A percentile compares a stretch with the other conserved stretches of the same genome.
phyloP scores from a whole-genome alignment of 2,329 filamentous ascomycete species.

The Neofusicoccum kwambonambiense region DNA sequence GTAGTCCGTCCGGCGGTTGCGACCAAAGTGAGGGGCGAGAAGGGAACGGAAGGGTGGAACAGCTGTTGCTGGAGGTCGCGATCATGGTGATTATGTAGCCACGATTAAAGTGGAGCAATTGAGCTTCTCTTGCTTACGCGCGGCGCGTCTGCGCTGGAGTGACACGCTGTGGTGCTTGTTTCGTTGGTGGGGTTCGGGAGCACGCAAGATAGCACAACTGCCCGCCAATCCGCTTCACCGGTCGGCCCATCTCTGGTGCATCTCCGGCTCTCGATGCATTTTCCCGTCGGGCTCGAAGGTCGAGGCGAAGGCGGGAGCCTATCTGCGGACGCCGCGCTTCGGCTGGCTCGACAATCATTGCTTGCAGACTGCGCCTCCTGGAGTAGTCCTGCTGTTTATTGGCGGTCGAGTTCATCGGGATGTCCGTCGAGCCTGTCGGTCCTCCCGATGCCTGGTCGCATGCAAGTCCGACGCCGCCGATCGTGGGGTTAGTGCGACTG shows the following conservation, averaged over 20 bases:
- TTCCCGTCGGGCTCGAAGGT: background rate
- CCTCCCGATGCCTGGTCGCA: background rate
- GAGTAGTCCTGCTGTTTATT: too few relatives aligned
- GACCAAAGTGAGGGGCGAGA: background rate
- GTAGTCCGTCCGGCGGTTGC: background rate
- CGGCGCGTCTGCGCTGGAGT: background rate
- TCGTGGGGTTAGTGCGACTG: background rate
- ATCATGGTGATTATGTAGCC: background rate
- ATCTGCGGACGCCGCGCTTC: background rate
- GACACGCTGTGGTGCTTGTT: background rate
- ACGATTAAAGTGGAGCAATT: background rate
- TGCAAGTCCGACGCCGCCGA: background rate
- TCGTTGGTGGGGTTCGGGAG: background rate
- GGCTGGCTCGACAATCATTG: background rate
- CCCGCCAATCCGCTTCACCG: background rate
- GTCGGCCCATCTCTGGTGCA: slow-evolving; percentile 1
- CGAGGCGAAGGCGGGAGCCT: background rate
- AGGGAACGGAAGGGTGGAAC: background rate
- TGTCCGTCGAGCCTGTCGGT: background rate
- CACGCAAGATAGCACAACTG: slow-evolving; percentile 10
- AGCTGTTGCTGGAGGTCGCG: background rate
- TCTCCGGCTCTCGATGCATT: background rate
- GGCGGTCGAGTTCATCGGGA: background rate
- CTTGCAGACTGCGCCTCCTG: background rate
- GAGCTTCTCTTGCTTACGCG: background rate